These are phyloP conservation scores for Rhizophora apiculata DNA, from an alignment of 345 rosid genomes.

Conservation along the genomic window DNA sequence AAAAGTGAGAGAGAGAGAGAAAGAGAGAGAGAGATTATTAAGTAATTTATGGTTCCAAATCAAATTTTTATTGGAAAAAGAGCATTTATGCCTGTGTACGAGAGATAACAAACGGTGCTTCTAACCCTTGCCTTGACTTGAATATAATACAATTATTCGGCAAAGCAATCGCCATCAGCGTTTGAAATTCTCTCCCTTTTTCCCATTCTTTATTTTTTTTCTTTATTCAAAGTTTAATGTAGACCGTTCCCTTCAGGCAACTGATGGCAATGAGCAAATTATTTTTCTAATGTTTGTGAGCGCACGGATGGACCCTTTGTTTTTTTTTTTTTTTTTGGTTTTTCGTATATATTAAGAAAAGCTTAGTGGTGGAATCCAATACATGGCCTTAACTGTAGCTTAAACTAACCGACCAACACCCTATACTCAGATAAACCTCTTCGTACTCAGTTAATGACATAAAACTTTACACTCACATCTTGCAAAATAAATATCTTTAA, in stretches of 20 bases:
- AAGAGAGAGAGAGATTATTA: too few species aligned
- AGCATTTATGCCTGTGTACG: too few species aligned
- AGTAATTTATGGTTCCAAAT: too few species aligned
- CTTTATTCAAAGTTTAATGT: not conserved
- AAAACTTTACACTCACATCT: too few species aligned
- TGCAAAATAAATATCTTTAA: too few species aligned
- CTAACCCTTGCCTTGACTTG: too few species aligned
- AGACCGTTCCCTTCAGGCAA: conserved; percentile 30
- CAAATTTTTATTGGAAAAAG: too few species aligned
- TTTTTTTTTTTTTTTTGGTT: not conserved
- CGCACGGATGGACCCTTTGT: conserved; percentile 29
- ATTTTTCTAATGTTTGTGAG: conserved; percentile 8
- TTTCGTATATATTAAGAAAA: conserved; percentile 16
- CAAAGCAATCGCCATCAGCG: not conserved
- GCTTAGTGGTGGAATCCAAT: conserved; percentile 36
- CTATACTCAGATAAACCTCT: not conserved
- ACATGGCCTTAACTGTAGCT: conserved; percentile 26
- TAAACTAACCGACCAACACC: conserved; percentile 7
- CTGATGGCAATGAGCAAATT: not conserved
- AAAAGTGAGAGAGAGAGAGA: too few species aligned
- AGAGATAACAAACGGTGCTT: too few species aligned
- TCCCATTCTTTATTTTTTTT: too few species aligned
- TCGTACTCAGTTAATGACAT: too few species aligned
- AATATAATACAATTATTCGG: too few species aligned
- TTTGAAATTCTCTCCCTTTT: not conserved